Evolutionary conservation across 2,329 filamentous ascomycete genomes (phyloP).

Genomic region (Diaporthe amygdali): DNA sequence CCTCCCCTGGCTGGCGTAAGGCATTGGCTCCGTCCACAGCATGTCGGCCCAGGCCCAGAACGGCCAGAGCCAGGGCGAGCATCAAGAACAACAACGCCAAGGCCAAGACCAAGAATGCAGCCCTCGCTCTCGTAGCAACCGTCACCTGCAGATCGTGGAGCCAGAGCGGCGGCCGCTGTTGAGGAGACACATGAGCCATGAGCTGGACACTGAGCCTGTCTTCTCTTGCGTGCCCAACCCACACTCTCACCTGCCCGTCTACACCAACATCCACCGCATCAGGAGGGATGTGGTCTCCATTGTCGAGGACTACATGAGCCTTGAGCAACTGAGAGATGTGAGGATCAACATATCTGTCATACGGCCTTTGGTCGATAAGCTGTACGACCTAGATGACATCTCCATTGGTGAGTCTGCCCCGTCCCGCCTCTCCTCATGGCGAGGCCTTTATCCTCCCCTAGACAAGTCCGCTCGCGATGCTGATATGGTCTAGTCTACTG

Average conservation of each 20-base stretch:
- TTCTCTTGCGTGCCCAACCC: constrained; percentile 62
- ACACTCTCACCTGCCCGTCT: constrained; percentile 71
- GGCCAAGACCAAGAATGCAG: background rate
- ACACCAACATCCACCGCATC: constrained; percentile 78
- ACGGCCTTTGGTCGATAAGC: constrained; percentile 80
- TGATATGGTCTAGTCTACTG: constrained; percentile 68
- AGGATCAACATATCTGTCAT: constrained; percentile 83
- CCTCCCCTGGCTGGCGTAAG: background rate
- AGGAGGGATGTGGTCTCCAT: constrained; percentile 67
- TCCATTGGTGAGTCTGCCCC: constrained; percentile 64
- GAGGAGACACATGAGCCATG: constrained; percentile 41
- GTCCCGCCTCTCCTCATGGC: background rate
- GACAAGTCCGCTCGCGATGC: background rate
- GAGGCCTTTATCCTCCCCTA: background rate
- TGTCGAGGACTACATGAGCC: constrained; percentile 67
- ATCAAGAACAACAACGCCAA: background rate
- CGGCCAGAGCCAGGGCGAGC: background rate
- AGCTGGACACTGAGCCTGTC: constrained; percentile 45
- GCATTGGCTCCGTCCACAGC: background rate
- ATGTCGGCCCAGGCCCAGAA: background rate
- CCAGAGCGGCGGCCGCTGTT: constrained; percentile 43
- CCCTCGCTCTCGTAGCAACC: constrained; percentile 11
- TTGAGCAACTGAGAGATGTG: constrained; percentile 80
- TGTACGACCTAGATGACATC: constrained; percentile 80
- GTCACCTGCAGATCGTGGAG: constrained; percentile 23